Evolutionary conservation across 2,329 filamentous ascomycete genomes (phyloP), one percentile per base, ranked within the genome.

Genomic region (Curvularia sp.): DNA sequence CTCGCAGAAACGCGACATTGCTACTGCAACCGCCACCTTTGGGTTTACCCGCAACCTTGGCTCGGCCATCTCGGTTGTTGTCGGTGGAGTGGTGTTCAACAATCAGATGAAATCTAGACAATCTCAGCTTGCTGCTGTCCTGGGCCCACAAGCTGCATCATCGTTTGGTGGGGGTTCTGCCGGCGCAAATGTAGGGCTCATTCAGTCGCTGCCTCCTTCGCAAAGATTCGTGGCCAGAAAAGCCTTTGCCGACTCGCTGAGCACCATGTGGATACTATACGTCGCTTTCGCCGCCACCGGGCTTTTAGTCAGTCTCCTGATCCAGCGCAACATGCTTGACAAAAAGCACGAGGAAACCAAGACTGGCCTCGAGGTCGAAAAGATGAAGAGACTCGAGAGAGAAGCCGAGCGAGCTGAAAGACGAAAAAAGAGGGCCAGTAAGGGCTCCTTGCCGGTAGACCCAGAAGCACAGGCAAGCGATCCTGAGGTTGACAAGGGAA

Each of bases 31-130:
- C 0, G 84, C 88, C 0, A 88, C 87, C 1, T 88, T 90, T 63
- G 82, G 84, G 8, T 90, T 91, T 71, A 81, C 88, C 7, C 86
- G 90, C 20, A 89, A 90, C 65, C 79, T 93, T 3, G 88, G 87
- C 9, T 90, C 87, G 0, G 84, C 87, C 2, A 84, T 88, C 20
- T 88, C 87, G 0, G 84, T 92, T 52, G 89, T 92, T 1, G 81
- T 93, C 39, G 91, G 91, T 24, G 87, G 89, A n/a, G 89, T 92
- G 46, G 84, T 93, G 38, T 93, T 93, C 78, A 88, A 92, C 76
- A 93, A 93, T 72, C 79, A 84, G 58, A 91, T 92, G 87, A 78
- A 86, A 63, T 80, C 79, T 47, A 84, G 86, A 65, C 80, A 82
- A 28, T 69, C 77, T 4, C 69, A 71, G 8, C 81, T 90, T 30